Base-by-base conservation (phyloP, 805 yeast species). In the Priceomyces haplophilus region DNA sequence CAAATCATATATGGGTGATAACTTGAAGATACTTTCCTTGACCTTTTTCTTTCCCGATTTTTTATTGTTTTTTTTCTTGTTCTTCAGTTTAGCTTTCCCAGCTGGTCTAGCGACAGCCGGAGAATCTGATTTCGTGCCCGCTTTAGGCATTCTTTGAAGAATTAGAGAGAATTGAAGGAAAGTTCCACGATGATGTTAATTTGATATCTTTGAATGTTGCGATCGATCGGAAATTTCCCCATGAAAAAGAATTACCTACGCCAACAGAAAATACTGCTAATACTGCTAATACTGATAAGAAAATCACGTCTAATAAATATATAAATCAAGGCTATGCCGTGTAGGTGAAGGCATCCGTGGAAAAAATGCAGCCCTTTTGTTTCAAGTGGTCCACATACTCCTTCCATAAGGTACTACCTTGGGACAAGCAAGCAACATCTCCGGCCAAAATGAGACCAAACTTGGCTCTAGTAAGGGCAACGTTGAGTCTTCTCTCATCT, bases 401-500 rank as follows among this genome's bases (percentile, higher is more conserved):
- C 6, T 57, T 58, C 87, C 86, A 81, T 24, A 77, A 49, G 2
- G 52, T 43, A 45, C 71, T 75, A 5, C 81, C 78, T n/a, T 60
- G 59, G 62, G 12, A 77, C 72, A 50, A 78, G 65, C 64, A 74
- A 12, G 52, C 38, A 8, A 51, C 60, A 48, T 66, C 69, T 19
- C 72, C 72, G 39, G 65, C 52, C 20, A 66, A 44, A 13, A 86
- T 73, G 48, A 88, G 62, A 4, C 96, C 96, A 56, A 79, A 88
- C 59, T 78, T 83, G 19, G 96, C 95, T 64, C 97, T 79, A 1
- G 96, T 88, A 39, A 88, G 69, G 3, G 95, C 96, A 44, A 89
- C 97, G 59, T 88, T 88, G 58, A 88, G 62, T 66, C 97, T 83
- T 58, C 96, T 74, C 18, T 89, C 87, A 54, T 88, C 96, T 49